Evolutionary conservation across 2,329 filamentous ascomycete species (phyloP).

Genomic region (Rutstroemia sp.): DNA sequence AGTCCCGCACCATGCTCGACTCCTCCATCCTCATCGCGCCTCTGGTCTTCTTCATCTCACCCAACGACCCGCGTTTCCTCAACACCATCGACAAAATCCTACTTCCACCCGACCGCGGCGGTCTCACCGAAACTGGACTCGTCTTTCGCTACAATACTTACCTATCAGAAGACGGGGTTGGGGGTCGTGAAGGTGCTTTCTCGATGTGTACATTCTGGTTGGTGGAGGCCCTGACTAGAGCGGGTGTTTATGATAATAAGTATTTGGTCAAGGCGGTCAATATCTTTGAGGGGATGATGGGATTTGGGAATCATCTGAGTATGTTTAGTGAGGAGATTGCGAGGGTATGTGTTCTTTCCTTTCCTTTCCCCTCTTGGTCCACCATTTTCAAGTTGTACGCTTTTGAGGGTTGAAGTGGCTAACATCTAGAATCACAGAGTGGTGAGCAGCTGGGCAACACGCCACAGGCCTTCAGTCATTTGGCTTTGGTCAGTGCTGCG

Average conservation of each 20-base stretch:
- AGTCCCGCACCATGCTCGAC: constrained; percentile 62
- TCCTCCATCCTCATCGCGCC: constrained; percentile 70
- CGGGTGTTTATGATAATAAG: constrained; percentile 55
- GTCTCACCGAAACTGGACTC: constrained; percentile 65
- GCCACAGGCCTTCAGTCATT: constrained; percentile 70
- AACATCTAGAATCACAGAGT: constrained; percentile 28
- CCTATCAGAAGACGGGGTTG: constrained; percentile 63
- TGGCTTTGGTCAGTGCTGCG: constrained; percentile 68
- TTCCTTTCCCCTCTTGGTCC: no score
- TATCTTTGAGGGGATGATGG: constrained; percentile 71
- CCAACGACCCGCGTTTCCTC: constrained; percentile 68
- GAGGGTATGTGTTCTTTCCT: constrained; percentile 26
- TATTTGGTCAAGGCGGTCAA: constrained; percentile 56
- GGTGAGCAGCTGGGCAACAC: constrained; percentile 76
- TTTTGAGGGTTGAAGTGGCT: no score
- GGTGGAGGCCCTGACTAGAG: constrained; percentile 68
- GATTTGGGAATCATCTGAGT: constrained; percentile 67
- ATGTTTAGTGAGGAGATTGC: constrained; percentile 79
- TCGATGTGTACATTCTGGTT: constrained; percentile 82
- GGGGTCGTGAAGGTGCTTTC: constrained; percentile 68
- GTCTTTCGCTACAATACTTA: constrained; percentile 70
- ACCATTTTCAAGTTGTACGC: no score
- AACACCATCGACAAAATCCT: constrained; percentile 67
- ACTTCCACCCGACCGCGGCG: constrained; percentile 64
- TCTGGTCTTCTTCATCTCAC: constrained; percentile 71